A percentile compares a stretch with the other conserved stretches of the same genome.
These are phyloP conservation scores for Aspergillus flavus DNA, from an alignment of 2,329 filamentous ascomycete genomes.

Conservation along the genomic window DNA sequence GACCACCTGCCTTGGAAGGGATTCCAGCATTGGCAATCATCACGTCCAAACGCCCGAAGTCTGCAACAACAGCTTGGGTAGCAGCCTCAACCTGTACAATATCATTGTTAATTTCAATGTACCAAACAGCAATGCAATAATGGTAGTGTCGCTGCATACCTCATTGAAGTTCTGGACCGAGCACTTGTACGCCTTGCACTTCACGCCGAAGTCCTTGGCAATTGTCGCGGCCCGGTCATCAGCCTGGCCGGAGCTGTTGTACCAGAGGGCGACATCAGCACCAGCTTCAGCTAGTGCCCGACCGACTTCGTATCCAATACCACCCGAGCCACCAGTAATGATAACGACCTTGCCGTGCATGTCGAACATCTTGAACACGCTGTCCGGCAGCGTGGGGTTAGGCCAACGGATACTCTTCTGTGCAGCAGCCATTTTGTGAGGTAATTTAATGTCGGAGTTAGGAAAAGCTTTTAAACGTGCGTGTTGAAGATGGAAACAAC, in stretches of 20 bases:
- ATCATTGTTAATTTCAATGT: neutral
- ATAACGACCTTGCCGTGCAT: slow-evolving; percentile 16
- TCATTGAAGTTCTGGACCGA: neutral
- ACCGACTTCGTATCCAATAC: neutral
- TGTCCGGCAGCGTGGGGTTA: neutral
- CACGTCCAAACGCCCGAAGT: slow-evolving; percentile 68
- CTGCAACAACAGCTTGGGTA: neutral
- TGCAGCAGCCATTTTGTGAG: neutral
- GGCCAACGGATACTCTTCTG: neutral
- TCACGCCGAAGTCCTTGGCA: neutral
- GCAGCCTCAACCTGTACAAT: slow-evolving; percentile 46
- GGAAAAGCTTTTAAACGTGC: neutral
- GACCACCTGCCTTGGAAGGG: slow-evolving; percentile 53
- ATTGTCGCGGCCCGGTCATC: neutral
- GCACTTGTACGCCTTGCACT: neutral
- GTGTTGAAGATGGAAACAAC: neutral
- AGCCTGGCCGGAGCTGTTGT: slow-evolving; percentile 8
- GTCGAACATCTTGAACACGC: neutral
- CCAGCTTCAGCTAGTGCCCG: slow-evolving; percentile 40
- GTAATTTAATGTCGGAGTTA: neutral
- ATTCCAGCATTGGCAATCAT: slow-evolving; percentile 76
- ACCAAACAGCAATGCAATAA: neutral
- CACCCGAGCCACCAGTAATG: slow-evolving; percentile 13
- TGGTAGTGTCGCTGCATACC: neutral
- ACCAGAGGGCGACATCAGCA: slow-evolving; percentile 40